phyloP scores from a whole-genome alignment of 345 rosid species.

The Populus davidiana region DNA sequence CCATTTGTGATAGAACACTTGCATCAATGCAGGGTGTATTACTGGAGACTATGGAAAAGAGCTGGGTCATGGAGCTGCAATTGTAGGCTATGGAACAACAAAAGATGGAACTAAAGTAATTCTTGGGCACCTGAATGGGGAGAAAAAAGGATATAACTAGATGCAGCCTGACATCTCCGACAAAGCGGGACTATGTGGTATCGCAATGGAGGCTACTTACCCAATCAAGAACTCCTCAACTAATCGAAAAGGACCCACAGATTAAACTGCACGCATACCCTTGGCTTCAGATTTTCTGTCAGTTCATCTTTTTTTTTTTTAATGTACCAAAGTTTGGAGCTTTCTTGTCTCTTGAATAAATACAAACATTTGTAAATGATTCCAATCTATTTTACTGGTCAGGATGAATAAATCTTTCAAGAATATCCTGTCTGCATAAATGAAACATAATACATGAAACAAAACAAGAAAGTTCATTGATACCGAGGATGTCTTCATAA shows the following conservation, averaged over 20 bases:
- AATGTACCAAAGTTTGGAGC: background rate
- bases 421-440: background rate
- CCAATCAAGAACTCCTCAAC: slow-evolving; percentile 43
- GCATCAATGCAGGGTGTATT: slow-evolving; percentile 49
- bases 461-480: background rate
- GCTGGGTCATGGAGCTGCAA: slow-evolving; percentile 53
- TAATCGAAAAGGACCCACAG: slow-evolving; percentile 23
- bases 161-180: slow-evolving; percentile 45
- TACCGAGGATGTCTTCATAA: background rate
- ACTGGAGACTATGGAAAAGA: slow-evolving; percentile 56
- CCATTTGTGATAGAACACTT: background rate
- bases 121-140: slow-evolving; percentile 78
- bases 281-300: background rate
- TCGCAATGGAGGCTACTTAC: slow-evolving; percentile 68
- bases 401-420: background rate
- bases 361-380: background rate
- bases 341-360: background rate
- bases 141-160: slow-evolving; percentile 58
- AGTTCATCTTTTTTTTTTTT: background rate
- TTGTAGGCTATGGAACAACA: slow-evolving; percentile 62
- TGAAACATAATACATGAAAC: background rate
- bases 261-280: slow-evolving; percentile 5
- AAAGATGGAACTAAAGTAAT: slow-evolving; percentile 48
- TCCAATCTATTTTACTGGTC: background rate
- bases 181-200: slow-evolving; percentile 57